These are phyloP conservation scores for Cyathus striatus DNA, from an alignment of 768 basidiomycete genomes.

Conservation along the genomic window DNA sequence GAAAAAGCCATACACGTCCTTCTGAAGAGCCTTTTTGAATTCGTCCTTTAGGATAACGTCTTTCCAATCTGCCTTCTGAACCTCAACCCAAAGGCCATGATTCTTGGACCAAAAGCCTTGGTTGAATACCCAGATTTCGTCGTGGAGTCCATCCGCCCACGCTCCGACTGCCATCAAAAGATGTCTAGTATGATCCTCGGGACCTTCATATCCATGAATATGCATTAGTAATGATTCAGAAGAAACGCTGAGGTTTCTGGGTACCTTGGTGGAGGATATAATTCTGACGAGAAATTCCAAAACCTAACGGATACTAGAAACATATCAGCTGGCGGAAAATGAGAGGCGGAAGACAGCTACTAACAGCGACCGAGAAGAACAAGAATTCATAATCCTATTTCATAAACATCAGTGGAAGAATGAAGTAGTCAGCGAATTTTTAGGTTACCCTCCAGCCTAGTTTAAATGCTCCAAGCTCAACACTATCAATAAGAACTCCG, in stretches of 20 bases:
- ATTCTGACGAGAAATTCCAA: slow-evolving; percentile 21
- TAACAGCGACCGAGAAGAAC: slow-evolving; percentile 48
- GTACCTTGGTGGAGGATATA: slow-evolving; percentile 61
- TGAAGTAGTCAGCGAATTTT: background rate
- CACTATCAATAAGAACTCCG: slow-evolving; percentile 47
- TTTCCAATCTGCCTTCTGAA: slow-evolving; percentile 67
- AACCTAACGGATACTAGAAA: slow-evolving; percentile 25
- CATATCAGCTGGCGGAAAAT: too few relatives aligned
- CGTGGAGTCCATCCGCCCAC: slow-evolving; percentile 48
- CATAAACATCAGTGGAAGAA: background rate
- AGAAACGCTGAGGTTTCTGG: too few relatives aligned
- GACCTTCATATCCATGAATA: slow-evolving; percentile 17
- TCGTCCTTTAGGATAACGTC: slow-evolving; percentile 68
- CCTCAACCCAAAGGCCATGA: slow-evolving; percentile 50
- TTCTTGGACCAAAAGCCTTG: slow-evolving; percentile 66
- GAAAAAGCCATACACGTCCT: slow-evolving; percentile 80
- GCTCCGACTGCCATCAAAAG: slow-evolving; percentile 50
- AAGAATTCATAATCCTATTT: slow-evolving; percentile 51
- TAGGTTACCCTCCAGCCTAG: slow-evolving; percentile 50
- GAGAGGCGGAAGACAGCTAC: too few relatives aligned
- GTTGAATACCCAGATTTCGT: slow-evolving; percentile 78
- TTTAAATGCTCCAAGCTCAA: slow-evolving; percentile 51
- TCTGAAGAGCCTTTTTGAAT: slow-evolving; percentile 63
- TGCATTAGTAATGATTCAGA: background rate
- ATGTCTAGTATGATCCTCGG: slow-evolving; percentile 43